Evolutionary conservation across 441 rosid genomes (phyloP), one percentile per base, ranked within the genome.

Genomic region (Gossypium gossypioides): DNA sequence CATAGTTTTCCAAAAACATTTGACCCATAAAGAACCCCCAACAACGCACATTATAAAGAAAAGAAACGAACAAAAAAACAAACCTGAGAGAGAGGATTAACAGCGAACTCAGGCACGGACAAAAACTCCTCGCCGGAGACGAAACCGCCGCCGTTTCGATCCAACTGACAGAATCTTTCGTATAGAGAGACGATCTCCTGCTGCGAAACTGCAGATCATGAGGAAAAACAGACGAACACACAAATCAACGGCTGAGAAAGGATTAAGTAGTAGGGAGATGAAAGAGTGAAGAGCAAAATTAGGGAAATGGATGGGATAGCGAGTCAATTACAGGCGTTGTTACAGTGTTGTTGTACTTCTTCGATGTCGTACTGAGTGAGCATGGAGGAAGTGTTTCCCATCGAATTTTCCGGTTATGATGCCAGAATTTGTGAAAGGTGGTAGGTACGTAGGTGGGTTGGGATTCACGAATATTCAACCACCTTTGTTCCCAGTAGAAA

Each of bases 341-440:
- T 76, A 61, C 87, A 84, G 55, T 84, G 81, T 18, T 74, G 78
- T 66, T 84, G 87, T 7, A 84, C 87, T 76, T 84, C 87, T 74
- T 84, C 87, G 55, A 84, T 84, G 71, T 84, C 87, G 76, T 84
- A 84, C 22, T 81, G 87, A 19, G 83, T 84, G 52, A 84, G 80
- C 83, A 84, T 81, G 40, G 87, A 84, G 37, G 87, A 84, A 0
- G 85, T 54, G 71, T 74, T 84, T 48, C 87, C 87, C 87, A 81
- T 75, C 59, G 60, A 52, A 6, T 12, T 71, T 27, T 24, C 64
- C 42, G 74, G 22, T 46, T 29, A 40, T 59, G 40, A 2, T 59
- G 29, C 19, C 29, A 22, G 32, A 59, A 27, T 59, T 59, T 59
- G 64, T 59, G 42, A 59, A 27, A 27, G n/a, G 40, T 25, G 6